Evolutionary conservation across 192 early-diverging fungal species (phyloP), one percentile per base, ranked within the genome.

Genomic region (Coemansia aciculifera): DNA sequence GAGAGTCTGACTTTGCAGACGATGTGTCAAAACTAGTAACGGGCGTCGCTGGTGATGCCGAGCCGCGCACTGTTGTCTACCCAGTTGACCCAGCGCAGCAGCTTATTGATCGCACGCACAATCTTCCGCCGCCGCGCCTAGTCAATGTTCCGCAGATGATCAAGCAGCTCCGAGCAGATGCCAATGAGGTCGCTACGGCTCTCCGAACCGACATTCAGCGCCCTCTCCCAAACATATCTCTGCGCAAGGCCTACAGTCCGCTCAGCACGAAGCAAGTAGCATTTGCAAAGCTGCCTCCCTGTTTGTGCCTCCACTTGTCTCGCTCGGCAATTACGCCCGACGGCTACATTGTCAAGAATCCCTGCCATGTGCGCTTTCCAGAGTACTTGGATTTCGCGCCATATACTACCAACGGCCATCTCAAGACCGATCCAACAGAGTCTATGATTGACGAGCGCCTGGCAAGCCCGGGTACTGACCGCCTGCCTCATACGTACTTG

Each of bases 231-330:
- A 69, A 68, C 2, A 74, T 89, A 59, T 69, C 69, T 7, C 64
- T 85, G 23, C 67, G 64, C 29, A 73, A 72, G 39, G 68, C 85
- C 3, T 77, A 78, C 36, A 81, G 78, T 27, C 83, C 83, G 29
- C 69, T 82, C 27, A 85, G 84, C 54, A 89, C 84, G 34, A 95
- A 94, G 68, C 93, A 94, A 71, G 85, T 90, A 42, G 89, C 90
- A 72, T 79, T 97, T 77, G 95, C 91, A 23, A 79, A 85, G 59
- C 85, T 90, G 5, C 95, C 95, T 11, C 79, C 72, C 23, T 87
- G 90, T 38, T 86, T 97, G 21, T 92, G 90, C 61, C 85, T 97
- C 2, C 93, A 95, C 54, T 88, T 97, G 64, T 88, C 91, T 62
- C 91, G 95, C 4, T 94, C 92, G 3, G 85, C 90, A 6, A 91